Base-by-base conservation (phyloP, 164 flowering plant genomes). In the Tinospora cordifolia region DNA sequence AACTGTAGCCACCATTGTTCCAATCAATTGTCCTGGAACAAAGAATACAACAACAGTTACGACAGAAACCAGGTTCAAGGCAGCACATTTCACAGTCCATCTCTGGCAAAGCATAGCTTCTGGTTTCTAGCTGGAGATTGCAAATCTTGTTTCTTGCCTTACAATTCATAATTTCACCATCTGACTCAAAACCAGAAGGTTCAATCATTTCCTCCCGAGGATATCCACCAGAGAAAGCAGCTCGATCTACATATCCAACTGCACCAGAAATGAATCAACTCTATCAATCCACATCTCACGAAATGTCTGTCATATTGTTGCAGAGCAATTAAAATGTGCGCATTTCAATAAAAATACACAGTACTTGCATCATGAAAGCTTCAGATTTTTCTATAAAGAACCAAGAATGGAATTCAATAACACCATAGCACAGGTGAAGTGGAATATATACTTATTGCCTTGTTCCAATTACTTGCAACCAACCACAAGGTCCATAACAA, bases 11-110 rank as follows among this genome's bases (percentile, higher is more conserved):
- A 41, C 79, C 78, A 69, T 69, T 63, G 14, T 47, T 69, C 77
- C 69, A 69, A 62, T 72, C 75, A 60, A 77, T 49, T 46, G 66
- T 69, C 67, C 63, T 74, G 65, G 57, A 79, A 77, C 98, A 94
- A 19, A 94, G 88, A 57, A 94, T 88, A 75, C 98, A 94, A 58
- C 96, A 91, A 68, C 82, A 79, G 69, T 79, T 60, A 62, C 79
- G 79, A 63, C 82, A 79, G 46, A 77, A 76, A 17, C 72, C 74
- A 69, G 66, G 17, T 71, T 79, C 82, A 57, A 71, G 59, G 79
- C 82, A 79, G 51, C 82, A 79, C n/a, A 92, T 71, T 79, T 89
- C 86, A 72, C 98, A 94, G 66, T 80, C 80, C 85, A 87, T 84
- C 60, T 74, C 75, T 22, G 72, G 78, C 68, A 77, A 54, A 72